Evolutionary conservation across 176 grass and related monocot genomes (phyloP).

Genomic region (Oryza glaberrima): DNA sequence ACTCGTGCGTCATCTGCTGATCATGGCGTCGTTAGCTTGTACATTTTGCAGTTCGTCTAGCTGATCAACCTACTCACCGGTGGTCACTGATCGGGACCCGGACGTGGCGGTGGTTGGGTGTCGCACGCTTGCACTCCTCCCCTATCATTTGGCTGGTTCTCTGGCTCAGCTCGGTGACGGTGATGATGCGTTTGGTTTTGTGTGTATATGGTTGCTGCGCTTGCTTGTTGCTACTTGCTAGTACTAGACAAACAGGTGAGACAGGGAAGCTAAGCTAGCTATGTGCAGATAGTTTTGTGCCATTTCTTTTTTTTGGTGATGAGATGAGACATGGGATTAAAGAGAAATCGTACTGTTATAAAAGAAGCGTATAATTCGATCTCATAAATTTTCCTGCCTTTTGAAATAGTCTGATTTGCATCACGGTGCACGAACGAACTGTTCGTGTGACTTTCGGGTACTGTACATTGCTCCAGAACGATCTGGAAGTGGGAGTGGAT

Average conservation of each 20-base stretch:
- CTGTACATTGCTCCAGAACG: background rate
- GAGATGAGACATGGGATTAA: background rate
- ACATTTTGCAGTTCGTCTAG: slow-evolving; percentile 1
- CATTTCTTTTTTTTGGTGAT: background rate
- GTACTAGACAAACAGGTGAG: background rate
- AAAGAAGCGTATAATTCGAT: background rate
- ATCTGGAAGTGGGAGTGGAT: background rate
- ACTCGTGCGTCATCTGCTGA: slow-evolving; percentile 76
- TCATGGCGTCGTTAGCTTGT: slow-evolving; percentile 13
- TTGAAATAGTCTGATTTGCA: background rate
- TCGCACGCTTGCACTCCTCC: background rate
- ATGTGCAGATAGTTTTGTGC: background rate
- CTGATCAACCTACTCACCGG: background rate
- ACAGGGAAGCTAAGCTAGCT: background rate
- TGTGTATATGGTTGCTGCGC: background rate
- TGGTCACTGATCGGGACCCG: background rate
- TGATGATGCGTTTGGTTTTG: background rate
- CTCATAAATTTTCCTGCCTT: background rate
- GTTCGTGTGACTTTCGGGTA: background rate
- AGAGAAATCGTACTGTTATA: background rate
- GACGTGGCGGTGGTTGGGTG: slow-evolving; percentile 26
- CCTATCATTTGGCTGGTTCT: background rate
- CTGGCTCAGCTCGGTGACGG: background rate
- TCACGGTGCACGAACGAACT: background rate
- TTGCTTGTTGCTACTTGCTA: background rate